These are phyloP conservation scores for Phytophthora cryptogea DNA, from an alignment of 352 stramenopile species.

Conservation along the genomic window DNA sequence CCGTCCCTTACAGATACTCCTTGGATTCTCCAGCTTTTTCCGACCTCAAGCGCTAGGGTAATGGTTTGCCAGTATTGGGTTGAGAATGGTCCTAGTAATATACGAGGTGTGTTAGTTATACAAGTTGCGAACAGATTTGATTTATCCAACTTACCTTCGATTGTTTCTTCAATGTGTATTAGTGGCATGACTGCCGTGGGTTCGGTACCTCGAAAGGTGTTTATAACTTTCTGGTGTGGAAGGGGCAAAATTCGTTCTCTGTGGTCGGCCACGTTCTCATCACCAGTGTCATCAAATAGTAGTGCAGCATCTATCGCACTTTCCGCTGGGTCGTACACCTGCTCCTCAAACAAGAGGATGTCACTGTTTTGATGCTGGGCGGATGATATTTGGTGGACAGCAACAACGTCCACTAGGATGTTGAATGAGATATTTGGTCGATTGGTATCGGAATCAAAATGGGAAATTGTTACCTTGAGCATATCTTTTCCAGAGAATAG, in stretches of 20 bases:
- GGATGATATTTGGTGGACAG: constrained; percentile 4
- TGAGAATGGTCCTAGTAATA: constrained; percentile 21
- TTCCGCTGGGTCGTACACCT: not conserved
- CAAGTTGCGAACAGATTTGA: not conserved
- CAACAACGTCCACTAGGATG: constrained; percentile 15
- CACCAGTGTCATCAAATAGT: constrained; percentile 5
- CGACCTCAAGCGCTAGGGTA: constrained; percentile 13
- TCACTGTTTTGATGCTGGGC: not conserved
- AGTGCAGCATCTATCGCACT: not conserved
- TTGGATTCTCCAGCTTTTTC: constrained; percentile 6
- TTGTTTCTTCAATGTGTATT: constrained; percentile 19
- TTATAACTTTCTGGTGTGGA: too few relatives aligned
- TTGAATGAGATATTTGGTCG: not conserved
- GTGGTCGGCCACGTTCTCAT: too few relatives aligned
- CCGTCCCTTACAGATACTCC: constrained; percentile 17
- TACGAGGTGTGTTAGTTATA: not conserved
- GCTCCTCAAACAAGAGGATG: not conserved
- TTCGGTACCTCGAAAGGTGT: not conserved
- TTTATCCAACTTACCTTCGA: constrained; percentile 25
- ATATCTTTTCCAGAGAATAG: constrained; percentile 21
- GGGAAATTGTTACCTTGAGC: constrained; percentile 11
- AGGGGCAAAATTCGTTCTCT: too few relatives aligned
- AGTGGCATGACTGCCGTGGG: constrained; percentile 1
- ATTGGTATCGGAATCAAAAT: constrained; percentile 5
- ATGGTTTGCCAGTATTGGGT: constrained; percentile 24